These are phyloP conservation scores for Trypanosoma brucei DNA, from an alignment of 208 protist genomes.

Conservation along the genomic window DNA sequence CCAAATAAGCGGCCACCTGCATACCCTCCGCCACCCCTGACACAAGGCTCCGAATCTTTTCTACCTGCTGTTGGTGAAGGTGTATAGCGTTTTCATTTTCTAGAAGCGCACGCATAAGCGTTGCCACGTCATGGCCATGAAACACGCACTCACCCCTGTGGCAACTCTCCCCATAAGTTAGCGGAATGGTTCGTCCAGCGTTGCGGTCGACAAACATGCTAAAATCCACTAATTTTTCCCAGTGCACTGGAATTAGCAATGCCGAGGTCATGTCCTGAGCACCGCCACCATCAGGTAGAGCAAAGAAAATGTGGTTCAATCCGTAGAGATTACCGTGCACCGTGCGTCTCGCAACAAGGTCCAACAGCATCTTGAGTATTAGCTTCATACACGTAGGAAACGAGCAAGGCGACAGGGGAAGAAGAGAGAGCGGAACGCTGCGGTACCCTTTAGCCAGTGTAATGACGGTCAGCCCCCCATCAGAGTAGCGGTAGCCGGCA, in stretches of 20 bases:
- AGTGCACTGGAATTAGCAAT: conserved; percentile 66
- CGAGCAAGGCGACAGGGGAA: conserved; percentile 43
- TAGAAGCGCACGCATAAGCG: conserved; percentile 44
- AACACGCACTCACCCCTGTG: conserved; percentile 27
- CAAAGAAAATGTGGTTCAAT: conserved; percentile 61
- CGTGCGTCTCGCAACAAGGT: conserved; percentile 63
- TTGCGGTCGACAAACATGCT: conserved; percentile 86
- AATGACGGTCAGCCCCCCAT: conserved; percentile 63
- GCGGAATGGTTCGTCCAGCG: conserved; percentile 67
- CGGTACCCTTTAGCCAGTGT: conserved; percentile 36
- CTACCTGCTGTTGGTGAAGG: conserved; percentile 54
- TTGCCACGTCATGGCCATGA: conserved; percentile 55
- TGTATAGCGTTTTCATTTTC: conserved; percentile 40
- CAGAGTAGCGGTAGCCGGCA: conserved; percentile 38
- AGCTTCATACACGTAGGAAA: conserved; percentile 55
- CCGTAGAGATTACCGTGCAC: conserved; percentile 57
- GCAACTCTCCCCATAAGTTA: conserved; percentile 26
- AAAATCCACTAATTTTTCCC: conserved; percentile 82
- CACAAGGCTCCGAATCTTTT: conserved; percentile 50
- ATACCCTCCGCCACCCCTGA: conserved; percentile 53
- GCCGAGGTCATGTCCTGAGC: conserved; percentile 16
- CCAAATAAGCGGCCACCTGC: conserved; percentile 65
- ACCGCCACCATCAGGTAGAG: conserved; percentile 9
- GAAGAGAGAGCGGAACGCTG: conserved; percentile 45
- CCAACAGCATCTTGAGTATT: conserved; percentile 45